A percentile compares a stretch with the other conserved stretches of the same genome.
phyloP scores from a whole-genome alignment of 148 eudicot species.

The Rhododendron simsii region DNA sequence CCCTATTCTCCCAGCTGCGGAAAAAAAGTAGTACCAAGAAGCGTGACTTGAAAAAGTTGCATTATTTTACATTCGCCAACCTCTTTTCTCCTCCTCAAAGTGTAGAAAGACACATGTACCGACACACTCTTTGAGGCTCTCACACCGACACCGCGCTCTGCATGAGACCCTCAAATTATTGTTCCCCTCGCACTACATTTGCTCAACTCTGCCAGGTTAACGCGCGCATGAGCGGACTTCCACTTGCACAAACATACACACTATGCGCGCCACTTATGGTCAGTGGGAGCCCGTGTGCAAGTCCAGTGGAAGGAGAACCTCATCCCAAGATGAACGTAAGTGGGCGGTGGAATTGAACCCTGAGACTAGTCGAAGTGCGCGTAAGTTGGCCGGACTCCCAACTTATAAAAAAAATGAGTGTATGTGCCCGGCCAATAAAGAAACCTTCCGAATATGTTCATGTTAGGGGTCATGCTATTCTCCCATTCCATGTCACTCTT shows the following conservation, averaged over 20 bases:
- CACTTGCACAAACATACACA: background rate
- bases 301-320: too few relatives aligned
- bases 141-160: background rate
- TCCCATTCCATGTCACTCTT: slow-evolving; percentile 9
- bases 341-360: background rate
- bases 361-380: too few relatives aligned
- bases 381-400: background rate
- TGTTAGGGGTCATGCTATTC: background rate
- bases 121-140: background rate
- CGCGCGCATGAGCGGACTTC: background rate
- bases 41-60: background rate
- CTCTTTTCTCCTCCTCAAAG: background rate
- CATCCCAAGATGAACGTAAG: too few relatives aligned
- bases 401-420: too few relatives aligned
- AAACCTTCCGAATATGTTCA: background rate
- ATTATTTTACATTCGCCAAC: background rate
- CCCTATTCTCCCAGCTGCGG: background rate
- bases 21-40: background rate
- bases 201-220: too few relatives aligned
- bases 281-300: background rate
- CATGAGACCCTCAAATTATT: background rate
- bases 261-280: background rate
- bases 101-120: background rate
- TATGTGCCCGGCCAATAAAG: too few relatives aligned
- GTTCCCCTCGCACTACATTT: background rate